These are phyloP conservation scores for Fabrea salina DNA, from an alignment of 169 alveolate genomes.

Conservation along the genomic window DNA sequence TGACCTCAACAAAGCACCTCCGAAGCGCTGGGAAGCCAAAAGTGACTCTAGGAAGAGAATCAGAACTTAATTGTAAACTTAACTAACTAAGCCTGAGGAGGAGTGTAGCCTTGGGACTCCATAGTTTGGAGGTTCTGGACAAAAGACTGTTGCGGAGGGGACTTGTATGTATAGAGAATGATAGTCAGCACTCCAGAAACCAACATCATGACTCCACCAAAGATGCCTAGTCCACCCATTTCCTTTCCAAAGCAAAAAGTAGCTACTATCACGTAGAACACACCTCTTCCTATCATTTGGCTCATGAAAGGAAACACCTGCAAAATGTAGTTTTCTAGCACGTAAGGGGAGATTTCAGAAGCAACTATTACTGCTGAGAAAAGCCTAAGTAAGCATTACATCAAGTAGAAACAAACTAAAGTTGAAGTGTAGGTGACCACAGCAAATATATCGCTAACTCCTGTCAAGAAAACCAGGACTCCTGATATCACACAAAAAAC, in stretches of 20 bases:
- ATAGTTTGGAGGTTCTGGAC: too few species aligned
- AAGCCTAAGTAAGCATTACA: background rate
- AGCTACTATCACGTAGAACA: background rate
- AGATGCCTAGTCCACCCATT: background rate
- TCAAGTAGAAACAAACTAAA: background rate
- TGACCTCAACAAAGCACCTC: slow-evolving; percentile 7
- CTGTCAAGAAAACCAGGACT: background rate
- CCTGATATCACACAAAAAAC: background rate
- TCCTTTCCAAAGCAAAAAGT: background rate
- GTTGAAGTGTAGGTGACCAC: background rate
- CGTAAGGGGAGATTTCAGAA: background rate
- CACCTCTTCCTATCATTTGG: background rate
- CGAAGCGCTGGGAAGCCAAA: too few species aligned
- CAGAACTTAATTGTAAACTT: too few species aligned
- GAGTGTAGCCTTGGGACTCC: too few species aligned
- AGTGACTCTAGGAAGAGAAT: too few species aligned
- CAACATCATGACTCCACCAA: background rate
- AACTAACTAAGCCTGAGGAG: too few species aligned
- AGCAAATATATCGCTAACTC: background rate
- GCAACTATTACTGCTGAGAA: background rate
- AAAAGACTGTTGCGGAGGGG: background rate
- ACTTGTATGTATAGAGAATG: background rate
- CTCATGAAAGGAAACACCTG: background rate
- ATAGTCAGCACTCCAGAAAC: background rate
- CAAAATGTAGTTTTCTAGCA: background rate